Evolutionary conservation across 352 stramenopile genomes (phyloP).

Genomic region (Globisporangium polare): DNA sequence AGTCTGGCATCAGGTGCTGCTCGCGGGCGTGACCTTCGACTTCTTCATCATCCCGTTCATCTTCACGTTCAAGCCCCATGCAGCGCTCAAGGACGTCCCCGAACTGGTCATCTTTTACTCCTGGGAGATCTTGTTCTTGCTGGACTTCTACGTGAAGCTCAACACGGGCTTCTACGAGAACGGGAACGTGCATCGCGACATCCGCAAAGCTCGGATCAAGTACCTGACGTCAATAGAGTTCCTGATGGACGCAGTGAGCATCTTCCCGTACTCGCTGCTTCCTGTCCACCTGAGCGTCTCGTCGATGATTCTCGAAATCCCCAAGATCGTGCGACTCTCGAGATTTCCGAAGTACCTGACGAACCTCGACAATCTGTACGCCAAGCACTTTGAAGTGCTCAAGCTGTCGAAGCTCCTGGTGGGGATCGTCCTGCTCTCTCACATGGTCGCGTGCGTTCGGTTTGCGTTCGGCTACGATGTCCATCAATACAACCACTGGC

Average conservation of each 20-base stretch:
- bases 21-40: constrained; percentile 49
- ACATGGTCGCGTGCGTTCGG: constrained; percentile 54
- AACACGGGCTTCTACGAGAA: constrained; percentile 58
- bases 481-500: constrained; percentile 44
- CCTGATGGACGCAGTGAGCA: constrained; percentile 38
- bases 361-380: constrained; percentile 58
- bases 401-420: constrained; percentile 51
- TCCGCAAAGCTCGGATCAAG: constrained; percentile 26
- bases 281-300: constrained; percentile 3
- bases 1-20: constrained; percentile 52
- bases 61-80: constrained; percentile 38
- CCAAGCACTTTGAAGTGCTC: constrained; percentile 50
- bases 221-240: constrained; percentile 55
- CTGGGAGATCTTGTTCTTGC: constrained; percentile 45
- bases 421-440: constrained; percentile 44
- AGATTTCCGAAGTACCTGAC: constrained; percentile 41
- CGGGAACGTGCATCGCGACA: constrained; percentile 53
- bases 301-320: constrained; percentile 26
- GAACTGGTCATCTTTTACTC: constrained; percentile 24
- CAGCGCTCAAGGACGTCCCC: constrained; percentile 3
- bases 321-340: constrained; percentile 41
- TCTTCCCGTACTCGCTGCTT: constrained; percentile 37
- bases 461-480: constrained; percentile 57
- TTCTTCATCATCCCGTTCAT: constrained; percentile 56
- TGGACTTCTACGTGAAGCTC: constrained; percentile 54